Percentiles rank a stretch among this genome's conserved stretches.
Conservation (phyloP, 2,329 filamentous ascomycete species). For the Ustulina deusta region DNA sequence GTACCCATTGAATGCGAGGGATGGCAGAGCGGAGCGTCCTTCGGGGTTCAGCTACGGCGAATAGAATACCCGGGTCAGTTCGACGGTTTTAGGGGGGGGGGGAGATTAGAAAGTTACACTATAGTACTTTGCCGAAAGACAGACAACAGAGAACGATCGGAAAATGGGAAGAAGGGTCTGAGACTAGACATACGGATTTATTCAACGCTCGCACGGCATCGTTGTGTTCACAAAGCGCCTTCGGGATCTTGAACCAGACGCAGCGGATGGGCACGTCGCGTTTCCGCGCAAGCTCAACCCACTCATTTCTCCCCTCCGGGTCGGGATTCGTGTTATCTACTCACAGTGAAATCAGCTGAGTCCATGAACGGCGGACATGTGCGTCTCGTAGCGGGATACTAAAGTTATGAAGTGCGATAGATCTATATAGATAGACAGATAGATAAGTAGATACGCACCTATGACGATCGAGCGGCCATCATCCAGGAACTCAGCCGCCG, state of each 20-base stretch:
- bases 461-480: constrained; percentile 78
- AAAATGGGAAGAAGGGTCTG: background rate
- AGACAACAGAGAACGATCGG: background rate
- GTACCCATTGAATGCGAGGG: constrained; percentile 84
- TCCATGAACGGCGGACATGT: background rate
- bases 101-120: background rate
- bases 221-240: constrained; percentile 84
- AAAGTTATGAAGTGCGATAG: background rate
- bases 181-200: constrained; percentile 49
- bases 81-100: background rate
- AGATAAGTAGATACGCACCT: constrained; percentile 62
- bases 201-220: constrained; percentile 83
- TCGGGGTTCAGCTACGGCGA: constrained; percentile 83
- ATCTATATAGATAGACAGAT: background rate
- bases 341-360: constrained; percentile 4
- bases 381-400: background rate
- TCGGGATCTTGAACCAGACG: constrained; percentile 81
- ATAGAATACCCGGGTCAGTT: background rate
- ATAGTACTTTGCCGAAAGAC: constrained; percentile 15
- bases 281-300: constrained; percentile 80
- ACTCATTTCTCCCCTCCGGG: constrained; percentile 78
- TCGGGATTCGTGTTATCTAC: constrained; percentile 97
- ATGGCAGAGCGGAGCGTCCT: constrained; percentile 77
- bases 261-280: constrained; percentile 82
- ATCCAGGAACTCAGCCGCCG: constrained; percentile 73